Base-by-base conservation (phyloP, 352 stramenopile genomes). In the Globisporangium abappressorium region DNA sequence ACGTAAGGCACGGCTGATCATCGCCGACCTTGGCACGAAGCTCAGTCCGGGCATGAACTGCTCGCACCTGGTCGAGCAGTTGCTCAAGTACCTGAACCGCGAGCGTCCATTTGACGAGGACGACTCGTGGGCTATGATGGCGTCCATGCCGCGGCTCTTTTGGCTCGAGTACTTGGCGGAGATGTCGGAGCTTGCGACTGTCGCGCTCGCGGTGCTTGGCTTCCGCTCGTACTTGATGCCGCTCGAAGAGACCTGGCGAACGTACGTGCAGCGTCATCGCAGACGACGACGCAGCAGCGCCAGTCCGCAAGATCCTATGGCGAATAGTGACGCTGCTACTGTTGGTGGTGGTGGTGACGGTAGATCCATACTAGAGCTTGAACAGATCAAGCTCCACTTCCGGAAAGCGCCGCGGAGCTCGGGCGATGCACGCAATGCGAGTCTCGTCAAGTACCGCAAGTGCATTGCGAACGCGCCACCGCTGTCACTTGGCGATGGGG, bases 81-180 rank as follows among this genome's bases (percentile, higher is more conserved):
- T 84, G 12, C 62, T 79, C 59, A 75, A 81, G 67, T 84, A 72
- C 24, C 47, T 84, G 30, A 76, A 71, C 56, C 58, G 68, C 18
- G 64, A 81, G 57, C 64, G 60, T 4, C 77, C 77, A 18, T 84
- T 84, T 49, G 72, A 84, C 51, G 77, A 84, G 46, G 68, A 75
- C 15, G 67, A 71, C 22, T 81, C 77, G 28, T 84, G 74, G 77
- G 38, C 65, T 22, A 78, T 77, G 67, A 80, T 84, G 74, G 70
- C 68, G 43, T 70, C 63, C 22, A 73, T 81, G 33, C 77, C 77
- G 6, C 57, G 77, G n/a, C 66, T 84, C 6, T 84, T 84, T 49
- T 84, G 77, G 77, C 65, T 81, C 12, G 77, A 84, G 57, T 84
- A 73, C 57, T 54, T 65, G 15, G 34, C 55, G 5, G 77, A 84